Evolutionary conservation across 768 basidiomycete species (phyloP).

Genomic region (Pulveroboletus sp.): DNA sequence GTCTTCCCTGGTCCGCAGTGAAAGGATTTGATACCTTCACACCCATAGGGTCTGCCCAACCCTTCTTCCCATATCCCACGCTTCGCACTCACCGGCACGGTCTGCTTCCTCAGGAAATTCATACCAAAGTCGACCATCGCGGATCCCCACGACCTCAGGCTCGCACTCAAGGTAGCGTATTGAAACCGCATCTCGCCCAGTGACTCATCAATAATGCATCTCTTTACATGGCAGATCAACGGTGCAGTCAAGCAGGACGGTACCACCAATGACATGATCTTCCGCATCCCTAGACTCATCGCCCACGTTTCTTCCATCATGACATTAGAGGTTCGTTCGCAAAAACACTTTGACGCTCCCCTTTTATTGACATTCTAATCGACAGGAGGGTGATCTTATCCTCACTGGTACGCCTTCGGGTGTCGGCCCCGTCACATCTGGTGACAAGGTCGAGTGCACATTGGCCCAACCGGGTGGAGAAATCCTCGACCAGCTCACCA

Average conservation of each 20-base stretch:
- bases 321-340: constrained; percentile 76
- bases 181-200: background rate
- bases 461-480: constrained; percentile 55
- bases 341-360: background rate
- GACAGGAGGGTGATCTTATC: constrained; percentile 86
- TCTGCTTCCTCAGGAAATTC: constrained; percentile 52
- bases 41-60: constrained; percentile 67
- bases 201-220: background rate
- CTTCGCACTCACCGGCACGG: constrained; percentile 4
- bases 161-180: constrained; percentile 66
- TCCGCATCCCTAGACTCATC: constrained; percentile 83
- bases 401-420: constrained; percentile 92
- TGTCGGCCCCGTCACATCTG: constrained; percentile 73
- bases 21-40: constrained; percentile 99
- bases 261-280: constrained; percentile 87
- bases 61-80: background rate
- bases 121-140: constrained; percentile 68
- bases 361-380: background rate
- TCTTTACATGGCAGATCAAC: constrained; percentile 68
- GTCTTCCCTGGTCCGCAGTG: constrained; percentile 95
- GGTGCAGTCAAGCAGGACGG: constrained; percentile 82
- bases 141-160: constrained; percentile 73
- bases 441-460: constrained; percentile 76
- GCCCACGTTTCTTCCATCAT: constrained; percentile 94
- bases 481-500: constrained; percentile 59